phyloP scores from a whole-genome alignment of 495 filamentous ascomycete species.

The Pyronema omphalodes region DNA sequence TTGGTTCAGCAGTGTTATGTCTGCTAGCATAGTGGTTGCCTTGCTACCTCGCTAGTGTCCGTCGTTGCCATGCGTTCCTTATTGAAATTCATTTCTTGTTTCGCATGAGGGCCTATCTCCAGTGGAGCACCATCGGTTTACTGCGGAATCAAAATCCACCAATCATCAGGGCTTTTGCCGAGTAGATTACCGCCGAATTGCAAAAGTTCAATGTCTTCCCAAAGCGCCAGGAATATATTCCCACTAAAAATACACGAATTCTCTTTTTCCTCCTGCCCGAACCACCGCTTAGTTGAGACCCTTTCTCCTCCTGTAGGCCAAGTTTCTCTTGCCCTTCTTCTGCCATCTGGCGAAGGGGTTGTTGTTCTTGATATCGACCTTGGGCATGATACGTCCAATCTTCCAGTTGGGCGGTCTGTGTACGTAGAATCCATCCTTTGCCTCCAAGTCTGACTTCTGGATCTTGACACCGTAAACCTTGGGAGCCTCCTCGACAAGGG shows the following conservation, averaged over 20 bases:
- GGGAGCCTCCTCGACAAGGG: slow-evolving; percentile 8
- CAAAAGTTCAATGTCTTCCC: too few relatives aligned
- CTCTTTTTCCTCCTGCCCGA: not conserved
- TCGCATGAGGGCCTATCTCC: too few relatives aligned
- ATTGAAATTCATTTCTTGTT: too few relatives aligned
- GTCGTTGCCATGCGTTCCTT: too few relatives aligned
- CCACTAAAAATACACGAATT: not conserved
- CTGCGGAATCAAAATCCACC: too few relatives aligned
- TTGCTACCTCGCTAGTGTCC: too few relatives aligned
- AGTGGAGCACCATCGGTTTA: too few relatives aligned
- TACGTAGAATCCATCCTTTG: slow-evolving; percentile 15
- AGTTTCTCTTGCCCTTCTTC: slow-evolving; percentile 2
- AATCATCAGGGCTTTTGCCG: too few relatives aligned
- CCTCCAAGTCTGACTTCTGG: slow-evolving; percentile 11
- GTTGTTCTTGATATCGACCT: slow-evolving; percentile 18
- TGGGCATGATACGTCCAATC: slow-evolving; percentile 21
- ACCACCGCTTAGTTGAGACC: not conserved
- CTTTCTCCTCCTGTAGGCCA: slow-evolving; percentile 1
- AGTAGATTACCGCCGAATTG: too few relatives aligned
- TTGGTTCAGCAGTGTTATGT: too few relatives aligned
- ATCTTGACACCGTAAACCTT: slow-evolving; percentile 12
- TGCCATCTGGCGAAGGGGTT: slow-evolving; percentile 6
- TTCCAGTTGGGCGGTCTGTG: slow-evolving; percentile 20
- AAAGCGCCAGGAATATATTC: not conserved
- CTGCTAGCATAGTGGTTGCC: too few relatives aligned